Conservation (phyloP, 129 eudicot genomes). For the Lactuca sativa region DNA sequence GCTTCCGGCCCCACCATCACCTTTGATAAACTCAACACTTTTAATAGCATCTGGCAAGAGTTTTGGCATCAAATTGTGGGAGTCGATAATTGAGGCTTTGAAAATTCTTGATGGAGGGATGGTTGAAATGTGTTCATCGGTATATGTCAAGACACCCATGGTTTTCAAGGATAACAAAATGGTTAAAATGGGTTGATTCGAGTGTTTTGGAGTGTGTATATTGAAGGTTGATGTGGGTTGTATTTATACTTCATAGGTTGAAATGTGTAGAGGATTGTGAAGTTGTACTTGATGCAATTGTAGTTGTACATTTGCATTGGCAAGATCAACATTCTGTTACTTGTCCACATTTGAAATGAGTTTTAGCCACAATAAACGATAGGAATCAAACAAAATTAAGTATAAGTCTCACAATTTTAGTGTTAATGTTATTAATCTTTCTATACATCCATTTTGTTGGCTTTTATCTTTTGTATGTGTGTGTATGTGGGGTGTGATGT, state of each 20-base stretch:
- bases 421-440: too few species aligned
- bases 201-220: conserved; percentile 13
- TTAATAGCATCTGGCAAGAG: conserved; percentile 52
- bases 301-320: too few species aligned
- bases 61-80: conserved; percentile 51
- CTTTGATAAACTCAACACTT: conserved; percentile 46
- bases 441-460: too few species aligned
- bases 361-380: neutral
- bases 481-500: too few species aligned
- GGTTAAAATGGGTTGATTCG: neutral
- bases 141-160: conserved; percentile 50
- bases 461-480: too few species aligned
- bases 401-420: too few species aligned
- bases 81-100: conserved; percentile 48
- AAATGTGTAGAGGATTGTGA: too few species aligned
- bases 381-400: neutral
- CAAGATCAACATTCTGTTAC: too few species aligned
- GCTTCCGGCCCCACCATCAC: conserved; percentile 55
- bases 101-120: conserved; percentile 38
- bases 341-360: too few species aligned
- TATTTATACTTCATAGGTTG: neutral
- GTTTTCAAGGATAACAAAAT: neutral
- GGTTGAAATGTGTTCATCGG: conserved; percentile 40
- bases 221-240: neutral
- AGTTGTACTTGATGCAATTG: too few species aligned